Evolutionary conservation across 2,329 filamentous ascomycete species (phyloP).

Genomic region (Claviceps spartinae): DNA sequence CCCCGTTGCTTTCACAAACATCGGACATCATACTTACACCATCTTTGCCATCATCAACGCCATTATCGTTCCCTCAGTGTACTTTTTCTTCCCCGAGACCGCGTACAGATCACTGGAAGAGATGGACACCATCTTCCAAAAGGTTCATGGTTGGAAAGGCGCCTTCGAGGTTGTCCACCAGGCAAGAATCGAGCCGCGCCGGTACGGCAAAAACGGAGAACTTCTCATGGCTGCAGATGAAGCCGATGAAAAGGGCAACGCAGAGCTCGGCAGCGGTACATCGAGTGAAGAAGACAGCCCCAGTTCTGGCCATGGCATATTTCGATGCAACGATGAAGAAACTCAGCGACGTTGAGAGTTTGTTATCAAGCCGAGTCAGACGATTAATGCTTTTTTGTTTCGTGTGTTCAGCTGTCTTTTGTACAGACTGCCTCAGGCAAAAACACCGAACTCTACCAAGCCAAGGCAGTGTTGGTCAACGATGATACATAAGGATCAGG

Average conservation of each 20-base stretch:
- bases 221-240: slow-evolving; percentile 34
- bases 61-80: slow-evolving; percentile 42
- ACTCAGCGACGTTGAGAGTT: slow-evolving; percentile 13
- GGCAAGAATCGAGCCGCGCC: slow-evolving; percentile 33
- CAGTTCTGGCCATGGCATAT: slow-evolving; percentile 14
- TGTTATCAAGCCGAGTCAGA: neutral
- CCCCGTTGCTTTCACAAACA: slow-evolving; percentile 42
- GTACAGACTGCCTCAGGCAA: too few species aligned
- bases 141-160: slow-evolving; percentile 30
- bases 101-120: slow-evolving; percentile 50
- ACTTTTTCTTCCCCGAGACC: slow-evolving; percentile 53
- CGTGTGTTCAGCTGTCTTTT: neutral
- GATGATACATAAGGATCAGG: neutral
- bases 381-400: neutral
- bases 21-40: slow-evolving; percentile 47
- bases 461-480: too few species aligned
- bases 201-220: slow-evolving; percentile 47
- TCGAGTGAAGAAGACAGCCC: slow-evolving; percentile 15
- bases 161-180: slow-evolving; percentile 23
- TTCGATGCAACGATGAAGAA: slow-evolving; percentile 21
- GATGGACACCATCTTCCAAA: slow-evolving; percentile 52
- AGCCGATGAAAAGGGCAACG: slow-evolving; percentile 22
- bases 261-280: slow-evolving; percentile 16
- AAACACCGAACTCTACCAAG: too few species aligned
- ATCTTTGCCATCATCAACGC: slow-evolving; percentile 55